Base-by-base conservation (phyloP, 768 basidiomycete genomes). In the Hericium erinaceus region DNA sequence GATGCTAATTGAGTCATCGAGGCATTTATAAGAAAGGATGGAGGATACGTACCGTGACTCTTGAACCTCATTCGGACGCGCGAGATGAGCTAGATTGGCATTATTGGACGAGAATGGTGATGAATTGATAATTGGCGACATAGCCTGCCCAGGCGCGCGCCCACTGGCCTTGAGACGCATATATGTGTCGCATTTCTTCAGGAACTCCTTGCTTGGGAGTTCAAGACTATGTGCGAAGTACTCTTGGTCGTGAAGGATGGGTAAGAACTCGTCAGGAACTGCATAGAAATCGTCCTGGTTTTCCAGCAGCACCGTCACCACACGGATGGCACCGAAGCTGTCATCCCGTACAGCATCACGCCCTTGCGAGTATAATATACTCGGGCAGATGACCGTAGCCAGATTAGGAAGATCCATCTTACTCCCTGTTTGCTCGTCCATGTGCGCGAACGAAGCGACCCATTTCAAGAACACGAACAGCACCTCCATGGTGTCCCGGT, bases 371-470 rank as follows among this genome's bases (percentile, higher is more conserved):
- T 95, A 97, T 40, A 99, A 82, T 61, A 99, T 98, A 66, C 92
- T 98, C n/a, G 97, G 97, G 66, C 89, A 88, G 64, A 98, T 95
- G 72, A 98, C 95, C 9, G 93, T 98, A 39, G 97, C 93, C 63
- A 99, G 80, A 70, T 99, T 99, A 16, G 80, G 80, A 50, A 98
- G 76, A 71, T 99, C 97, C 97, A 99, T 99, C 75, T 95, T 95
- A 74, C 91, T 95, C 44, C 95, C 95, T 0, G 95, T 98, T 67
- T 92, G 91, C 64, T 94, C 92, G 66, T 98, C 95, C 76, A 95
- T 84, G 72, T 99, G 95, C 52, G 97, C 93, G 70, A 99, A 99
- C 2, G 94, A 97, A 10, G 95, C 95, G 11, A 99, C 97, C 97
- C 97, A 99, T 73, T 98, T 97, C 63, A 99, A 79, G 76, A 99